Conservation (phyloP, 371 early-diverging fungal genomes). For the Capniomyces stellatus region DNA sequence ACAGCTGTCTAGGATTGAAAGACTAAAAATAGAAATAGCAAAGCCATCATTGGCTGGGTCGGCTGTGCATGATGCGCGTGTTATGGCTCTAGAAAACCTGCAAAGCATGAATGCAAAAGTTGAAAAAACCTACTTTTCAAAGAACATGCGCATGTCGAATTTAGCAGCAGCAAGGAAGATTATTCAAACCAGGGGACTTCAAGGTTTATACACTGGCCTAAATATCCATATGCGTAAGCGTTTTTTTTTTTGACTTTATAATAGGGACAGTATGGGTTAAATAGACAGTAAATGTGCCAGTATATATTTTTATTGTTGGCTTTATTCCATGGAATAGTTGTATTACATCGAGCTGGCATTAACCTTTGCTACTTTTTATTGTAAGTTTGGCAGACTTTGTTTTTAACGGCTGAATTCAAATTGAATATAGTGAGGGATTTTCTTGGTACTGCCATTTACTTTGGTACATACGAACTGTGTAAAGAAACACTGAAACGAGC, state of each 20-base stretch:
- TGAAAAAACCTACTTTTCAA: not conserved
- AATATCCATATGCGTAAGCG: slow-evolving; percentile 21
- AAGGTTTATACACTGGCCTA: slow-evolving; percentile 23
- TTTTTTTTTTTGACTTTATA: not conserved
- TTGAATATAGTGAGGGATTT: slow-evolving; percentile 28
- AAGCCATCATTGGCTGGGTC: not conserved
- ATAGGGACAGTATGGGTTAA: too few species aligned
- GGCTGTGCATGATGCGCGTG: not conserved
- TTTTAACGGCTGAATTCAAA: not conserved
- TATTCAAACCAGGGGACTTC: slow-evolving; percentile 14
- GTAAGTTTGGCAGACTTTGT: not conserved
- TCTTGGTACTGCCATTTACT: slow-evolving; percentile 58
- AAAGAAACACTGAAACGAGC: slow-evolving; percentile 36
- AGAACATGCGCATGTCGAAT: slow-evolving; percentile 8
- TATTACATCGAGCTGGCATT: not conserved
- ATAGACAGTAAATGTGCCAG: too few species aligned
- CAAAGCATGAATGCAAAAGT: not conserved
- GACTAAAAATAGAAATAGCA: slow-evolving; percentile 4
- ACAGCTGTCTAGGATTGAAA: slow-evolving; percentile 1
- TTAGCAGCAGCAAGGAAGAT: slow-evolving; percentile 19
- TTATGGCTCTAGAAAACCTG: not conserved
- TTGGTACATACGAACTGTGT: slow-evolving; percentile 49
- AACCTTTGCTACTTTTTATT: not conserved
- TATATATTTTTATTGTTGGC: too few species aligned
- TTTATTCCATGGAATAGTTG: too few species aligned